phyloP scores from a whole-genome alignment of 805 yeast species.

The Barnettozyma sucrosica region DNA sequence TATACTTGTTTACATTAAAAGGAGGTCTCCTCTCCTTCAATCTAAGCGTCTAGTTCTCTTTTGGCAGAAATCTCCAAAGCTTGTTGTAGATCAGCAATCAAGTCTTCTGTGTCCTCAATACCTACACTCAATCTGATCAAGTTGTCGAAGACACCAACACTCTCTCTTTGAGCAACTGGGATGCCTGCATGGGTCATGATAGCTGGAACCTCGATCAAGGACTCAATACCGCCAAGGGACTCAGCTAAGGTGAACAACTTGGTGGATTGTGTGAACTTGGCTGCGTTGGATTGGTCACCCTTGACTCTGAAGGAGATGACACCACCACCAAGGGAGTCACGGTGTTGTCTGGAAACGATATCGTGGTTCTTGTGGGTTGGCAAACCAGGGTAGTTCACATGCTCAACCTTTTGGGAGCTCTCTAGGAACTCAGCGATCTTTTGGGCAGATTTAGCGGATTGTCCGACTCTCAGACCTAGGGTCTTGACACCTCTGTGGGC shows the following conservation, averaged over 20 bases:
- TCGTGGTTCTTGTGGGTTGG: conserved; percentile 55
- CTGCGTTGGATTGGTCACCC: conserved; percentile 76
- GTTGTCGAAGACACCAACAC: conserved; percentile 76
- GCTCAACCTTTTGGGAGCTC: conserved; percentile 44
- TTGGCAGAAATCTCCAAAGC: conserved; percentile 41
- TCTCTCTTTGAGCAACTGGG: conserved; percentile 71
- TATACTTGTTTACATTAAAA: neutral
- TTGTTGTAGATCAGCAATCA: conserved; percentile 62
- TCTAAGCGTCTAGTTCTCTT: neutral
- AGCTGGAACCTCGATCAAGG: conserved; percentile 82
- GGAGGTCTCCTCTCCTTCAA: neutral
- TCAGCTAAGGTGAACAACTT: conserved; percentile 81
- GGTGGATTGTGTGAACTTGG: conserved; percentile 66
- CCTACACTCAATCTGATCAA: conserved; percentile 81
- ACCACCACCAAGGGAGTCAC: conserved; percentile 85
- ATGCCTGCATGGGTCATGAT: conserved; percentile 92
- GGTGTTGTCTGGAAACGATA: conserved; percentile 68
- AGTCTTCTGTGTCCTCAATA: conserved; percentile 76
- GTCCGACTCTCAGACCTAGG: conserved; percentile 70
- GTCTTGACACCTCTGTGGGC: conserved; percentile 91
- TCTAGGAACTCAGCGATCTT: conserved; percentile 62
- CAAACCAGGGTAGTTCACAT: conserved; percentile 83
- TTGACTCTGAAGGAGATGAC: conserved; percentile 82
- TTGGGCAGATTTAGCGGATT: conserved; percentile 60
- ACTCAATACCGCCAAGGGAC: conserved; percentile 87